Percentiles rank a stretch among this genome's conserved stretches.
phyloP scores from a whole-genome alignment of 345 rosid genomes.

The Eucalyptus grandis region DNA sequence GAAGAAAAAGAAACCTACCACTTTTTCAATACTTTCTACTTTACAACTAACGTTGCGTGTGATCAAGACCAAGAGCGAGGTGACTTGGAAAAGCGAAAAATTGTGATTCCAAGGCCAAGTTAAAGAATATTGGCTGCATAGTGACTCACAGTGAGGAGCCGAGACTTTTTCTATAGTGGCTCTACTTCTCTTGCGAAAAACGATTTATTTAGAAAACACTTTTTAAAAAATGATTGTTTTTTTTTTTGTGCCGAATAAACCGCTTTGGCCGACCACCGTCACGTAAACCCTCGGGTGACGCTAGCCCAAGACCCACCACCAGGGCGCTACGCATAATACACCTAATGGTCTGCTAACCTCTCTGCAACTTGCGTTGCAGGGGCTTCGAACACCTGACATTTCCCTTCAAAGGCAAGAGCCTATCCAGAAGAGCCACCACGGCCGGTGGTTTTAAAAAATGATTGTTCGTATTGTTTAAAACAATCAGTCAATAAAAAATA shows the following conservation, averaged over 20 bases:
- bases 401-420: no score
- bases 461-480: background rate
- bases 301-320: no score
- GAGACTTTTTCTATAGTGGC: background rate
- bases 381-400: no score
- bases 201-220: rapidly evolving
- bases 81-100: background rate
- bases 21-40: background rate
- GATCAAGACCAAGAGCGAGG: background rate
- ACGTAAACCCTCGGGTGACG: no score
- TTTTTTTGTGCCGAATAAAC: no score
- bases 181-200: rapidly evolving
- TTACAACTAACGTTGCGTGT: background rate
- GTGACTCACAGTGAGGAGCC: background rate
- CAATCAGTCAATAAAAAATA: rapidly evolving
- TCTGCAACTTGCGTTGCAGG: no score
- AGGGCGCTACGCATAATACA: no score
- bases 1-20: background rate
- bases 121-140: background rate
- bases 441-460: background rate
- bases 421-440: no score
- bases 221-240: background rate
- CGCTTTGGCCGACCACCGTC: no score
- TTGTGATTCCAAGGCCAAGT: background rate
- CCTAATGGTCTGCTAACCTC: no score